Conservation (phyloP, 2,329 filamentous ascomycete genomes). For the Parasarocladium wereldwijsianum region DNA sequence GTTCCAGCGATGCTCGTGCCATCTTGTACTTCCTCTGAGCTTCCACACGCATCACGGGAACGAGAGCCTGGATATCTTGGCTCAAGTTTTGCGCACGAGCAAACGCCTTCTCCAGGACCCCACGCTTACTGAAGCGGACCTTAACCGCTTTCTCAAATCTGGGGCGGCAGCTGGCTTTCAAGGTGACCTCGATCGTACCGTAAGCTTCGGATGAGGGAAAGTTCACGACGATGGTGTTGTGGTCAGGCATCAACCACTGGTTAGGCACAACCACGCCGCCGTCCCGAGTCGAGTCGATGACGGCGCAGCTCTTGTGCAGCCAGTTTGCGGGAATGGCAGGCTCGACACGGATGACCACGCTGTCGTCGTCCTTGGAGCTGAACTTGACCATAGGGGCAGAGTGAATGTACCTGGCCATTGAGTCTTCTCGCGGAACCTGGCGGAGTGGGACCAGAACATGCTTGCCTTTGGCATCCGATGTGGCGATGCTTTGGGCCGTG, state of each 20-base stretch:
- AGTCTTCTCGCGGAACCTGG: no score
- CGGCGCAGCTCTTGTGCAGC: no score
- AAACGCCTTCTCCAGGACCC: slow-evolving; percentile 26
- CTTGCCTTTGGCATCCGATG: no score
- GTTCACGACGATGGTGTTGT: slow-evolving; percentile 37
- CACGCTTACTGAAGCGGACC: slow-evolving; percentile 43
- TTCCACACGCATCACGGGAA: no score
- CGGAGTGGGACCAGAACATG: no score
- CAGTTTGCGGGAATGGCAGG: neutral
- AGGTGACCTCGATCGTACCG: slow-evolving; percentile 41
- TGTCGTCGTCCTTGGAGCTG: neutral
- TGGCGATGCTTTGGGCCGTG: no score
- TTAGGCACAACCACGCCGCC: no score
- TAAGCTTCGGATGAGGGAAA: slow-evolving; percentile 39
- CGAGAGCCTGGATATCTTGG: slow-evolving; percentile 23
- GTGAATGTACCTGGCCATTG: no score
- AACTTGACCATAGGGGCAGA: neutral
- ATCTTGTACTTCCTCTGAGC: no score
- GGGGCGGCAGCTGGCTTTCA: slow-evolving; percentile 43
- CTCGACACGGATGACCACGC: neutral
- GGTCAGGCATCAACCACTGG: no score
- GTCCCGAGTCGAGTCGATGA: no score
- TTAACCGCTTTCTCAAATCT: slow-evolving; percentile 46
- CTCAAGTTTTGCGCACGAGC: slow-evolving; percentile 28
- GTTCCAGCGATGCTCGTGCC: no score